Evolutionary conservation across 2,329 filamentous ascomycete genomes (phyloP).

Genomic region (Xylaria hypoxylon): DNA sequence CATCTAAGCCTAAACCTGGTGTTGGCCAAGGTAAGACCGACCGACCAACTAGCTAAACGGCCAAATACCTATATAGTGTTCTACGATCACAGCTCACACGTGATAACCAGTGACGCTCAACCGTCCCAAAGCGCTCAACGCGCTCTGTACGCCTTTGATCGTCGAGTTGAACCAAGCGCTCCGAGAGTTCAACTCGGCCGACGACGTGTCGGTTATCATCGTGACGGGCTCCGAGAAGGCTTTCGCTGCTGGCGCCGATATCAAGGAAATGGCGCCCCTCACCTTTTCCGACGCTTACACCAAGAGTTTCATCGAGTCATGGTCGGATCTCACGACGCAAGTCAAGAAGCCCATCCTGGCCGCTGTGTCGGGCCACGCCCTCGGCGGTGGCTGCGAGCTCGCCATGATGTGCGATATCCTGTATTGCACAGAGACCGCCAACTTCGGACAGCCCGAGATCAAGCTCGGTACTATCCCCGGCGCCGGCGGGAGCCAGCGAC

Average conservation of each 20-base stretch:
- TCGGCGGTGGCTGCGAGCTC: slow-evolving; percentile 95
- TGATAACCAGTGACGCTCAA: slow-evolving; percentile 80
- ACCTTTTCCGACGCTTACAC: slow-evolving; percentile 90
- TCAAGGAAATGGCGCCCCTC: slow-evolving; percentile 97
- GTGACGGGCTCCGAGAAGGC: slow-evolving; percentile 90
- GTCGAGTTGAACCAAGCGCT: slow-evolving; percentile 87
- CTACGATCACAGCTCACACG: slow-evolving; percentile 30
- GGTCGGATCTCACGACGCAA: slow-evolving; percentile 85
- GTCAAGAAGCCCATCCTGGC: slow-evolving; percentile 95
- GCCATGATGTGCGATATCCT: slow-evolving; percentile 98
- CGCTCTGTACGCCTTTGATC: slow-evolving; percentile 90
- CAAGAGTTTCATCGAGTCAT: slow-evolving; percentile 92
- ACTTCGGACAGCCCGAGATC: slow-evolving; percentile 97
- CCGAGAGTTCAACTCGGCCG: slow-evolving; percentile 74
- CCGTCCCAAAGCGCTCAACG: slow-evolving; percentile 95
- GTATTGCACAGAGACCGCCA: slow-evolving; percentile 87
- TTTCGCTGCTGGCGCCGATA: slow-evolving; percentile 96
- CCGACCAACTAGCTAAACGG: neutral
- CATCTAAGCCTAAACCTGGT: slow-evolving; percentile 85
- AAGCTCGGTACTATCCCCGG: slow-evolving; percentile 94
- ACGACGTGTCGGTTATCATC: slow-evolving; percentile 79
- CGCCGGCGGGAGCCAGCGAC: slow-evolving; percentile 88
- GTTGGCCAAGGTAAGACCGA: slow-evolving; percentile 79
- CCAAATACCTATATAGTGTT: neutral
- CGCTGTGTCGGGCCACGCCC: slow-evolving; percentile 92